Evolutionary conservation across 2,329 filamentous ascomycete species (phyloP).

Genomic region (Pseudogymnoascus sp.): DNA sequence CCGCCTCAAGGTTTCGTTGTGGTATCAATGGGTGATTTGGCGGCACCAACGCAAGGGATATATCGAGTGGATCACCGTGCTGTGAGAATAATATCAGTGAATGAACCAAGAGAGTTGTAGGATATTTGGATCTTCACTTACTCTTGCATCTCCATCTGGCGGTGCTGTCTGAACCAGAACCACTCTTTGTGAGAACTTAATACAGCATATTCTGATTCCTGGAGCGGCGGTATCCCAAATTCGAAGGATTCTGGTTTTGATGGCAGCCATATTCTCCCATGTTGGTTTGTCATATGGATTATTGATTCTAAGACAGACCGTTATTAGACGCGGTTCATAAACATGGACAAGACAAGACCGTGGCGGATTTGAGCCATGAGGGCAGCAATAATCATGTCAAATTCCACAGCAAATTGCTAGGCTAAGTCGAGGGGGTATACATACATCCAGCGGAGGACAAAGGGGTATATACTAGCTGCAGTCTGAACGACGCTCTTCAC

Average conservation of each 20-base stretch:
- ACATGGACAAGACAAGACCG: background rate
- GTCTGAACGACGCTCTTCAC: constrained; percentile 81
- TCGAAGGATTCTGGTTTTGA: constrained; percentile 80
- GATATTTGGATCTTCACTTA: constrained; percentile 36
- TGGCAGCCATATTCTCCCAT: constrained; percentile 80
- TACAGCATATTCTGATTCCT: constrained; percentile 81
- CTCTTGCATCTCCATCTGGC: constrained; percentile 69
- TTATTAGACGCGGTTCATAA: background rate
- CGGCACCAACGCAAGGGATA: constrained; percentile 78
- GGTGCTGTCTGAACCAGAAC: constrained; percentile 88
- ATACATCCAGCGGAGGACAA: constrained; percentile 91
- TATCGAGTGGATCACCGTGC: constrained; percentile 68
- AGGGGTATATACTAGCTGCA: constrained; percentile 83
- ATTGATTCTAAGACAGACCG: constrained; percentile 55
- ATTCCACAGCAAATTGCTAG: constrained; percentile 13
- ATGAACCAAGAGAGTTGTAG: background rate
- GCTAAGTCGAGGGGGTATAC: constrained; percentile 35
- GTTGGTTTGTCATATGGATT: constrained; percentile 71
- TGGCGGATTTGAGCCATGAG: background rate
- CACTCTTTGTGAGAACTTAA: constrained; percentile 94
- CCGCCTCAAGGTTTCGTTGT: constrained; percentile 76
- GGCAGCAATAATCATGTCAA: constrained; percentile 21
- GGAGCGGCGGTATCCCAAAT: constrained; percentile 75
- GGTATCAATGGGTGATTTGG: constrained; percentile 73
- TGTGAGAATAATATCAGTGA: constrained; percentile 28